Evolutionary conservation across 495 filamentous ascomycete species (phyloP), one percentile per base, ranked within the genome.

Genomic region (Aspergillus sparsus): DNA sequence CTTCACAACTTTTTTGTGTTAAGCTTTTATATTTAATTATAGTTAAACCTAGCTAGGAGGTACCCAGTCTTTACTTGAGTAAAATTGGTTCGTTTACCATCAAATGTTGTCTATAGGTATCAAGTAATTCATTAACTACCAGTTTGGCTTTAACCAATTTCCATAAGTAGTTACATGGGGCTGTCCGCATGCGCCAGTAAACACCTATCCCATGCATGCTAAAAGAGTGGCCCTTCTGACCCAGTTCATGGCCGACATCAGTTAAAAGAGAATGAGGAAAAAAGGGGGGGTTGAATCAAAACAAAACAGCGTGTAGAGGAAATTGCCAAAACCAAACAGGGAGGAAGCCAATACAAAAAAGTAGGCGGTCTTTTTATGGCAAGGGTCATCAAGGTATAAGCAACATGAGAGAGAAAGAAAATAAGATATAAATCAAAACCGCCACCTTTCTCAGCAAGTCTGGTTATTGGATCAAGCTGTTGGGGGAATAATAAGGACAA

Each of bases 191-290:
- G 75, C 71, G 71, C 75, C 73, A 71, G 66, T 69, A 60, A 77
- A 80, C 77, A 74, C 77, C 76, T 66, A 67, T 71, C 67, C 74
- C 72, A 80, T 80, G 75, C 77, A 78, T 77, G 74, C 68, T 66
- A 64, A 64, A 27, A 70, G 61, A 66, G 56, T 56, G 71, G 66
- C 68, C 21, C 68, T 64, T 59, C 41, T 62, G 69, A 67, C 73
- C 69, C 68, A 62, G 55, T 66, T 72, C 74, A 72, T 74, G 62
- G 71, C 66, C 66, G 69, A 68, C 70, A 70, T 72, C 62, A 68
- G 56, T 65, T 44, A 49, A 42, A 52, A 66, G 50, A 47, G 62
- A 55, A 57, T 51, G 64, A 62, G 57, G 27, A 47, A 18, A 53
- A 45, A 13, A 44, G 7, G 58, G 50, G 42, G 33, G 21, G 21